Evolutionary conservation across 2,329 filamentous ascomycete species (phyloP), one percentile per base, ranked within the genome.

Genomic region (Colletotrichum sp.): DNA sequence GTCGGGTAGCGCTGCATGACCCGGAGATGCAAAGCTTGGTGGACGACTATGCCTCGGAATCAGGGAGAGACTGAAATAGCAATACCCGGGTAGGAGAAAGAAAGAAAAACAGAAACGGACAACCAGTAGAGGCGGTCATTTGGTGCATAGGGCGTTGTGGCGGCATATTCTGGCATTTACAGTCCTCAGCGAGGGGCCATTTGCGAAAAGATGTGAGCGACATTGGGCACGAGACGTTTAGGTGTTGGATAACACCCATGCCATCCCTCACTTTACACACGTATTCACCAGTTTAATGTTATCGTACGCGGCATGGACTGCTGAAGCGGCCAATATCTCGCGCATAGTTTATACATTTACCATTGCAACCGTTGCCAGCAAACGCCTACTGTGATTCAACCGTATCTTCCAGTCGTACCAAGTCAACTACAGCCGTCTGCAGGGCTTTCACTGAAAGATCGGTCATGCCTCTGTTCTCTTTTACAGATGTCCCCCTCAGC

Each of bases 21-120:
- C 64, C 75, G 9, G 77, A 78, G 75, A 78, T 78, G 77, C 77
- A 78, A 60, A 72, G 65, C 44, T 68, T 77, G 5, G 75, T 77
- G 3, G 77, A 78, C 24, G 77, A 77, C 60, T 78, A 78, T 32
- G 77, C 77, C 24, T 74, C 68, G 9, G 77, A 78, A 30, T 71
- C 72, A 6, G 67, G 75, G 34, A 65, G 68, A 21, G 75, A 76
- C 34, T 65, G 62, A 64, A 49, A 21, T 21, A n/a, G 44, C 44
- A 49, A 49, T 21, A 21, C n/a, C 44, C 18, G 44, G 18, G n/a
- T 18, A 49, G 9, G 44, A n/a, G 18, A 21, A 21, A 10, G 30
- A 26, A 9, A 44, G 10, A 32, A 68, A 65, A 63, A 64, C 8
- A 39, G 18, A 49, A 36, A 28, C 28, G 34, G 34, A 52, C 26